Evolutionary conservation across 352 stramenopile genomes (phyloP), one percentile per base, ranked within the genome.

Genomic region (Thraustochytrium sp.): DNA sequence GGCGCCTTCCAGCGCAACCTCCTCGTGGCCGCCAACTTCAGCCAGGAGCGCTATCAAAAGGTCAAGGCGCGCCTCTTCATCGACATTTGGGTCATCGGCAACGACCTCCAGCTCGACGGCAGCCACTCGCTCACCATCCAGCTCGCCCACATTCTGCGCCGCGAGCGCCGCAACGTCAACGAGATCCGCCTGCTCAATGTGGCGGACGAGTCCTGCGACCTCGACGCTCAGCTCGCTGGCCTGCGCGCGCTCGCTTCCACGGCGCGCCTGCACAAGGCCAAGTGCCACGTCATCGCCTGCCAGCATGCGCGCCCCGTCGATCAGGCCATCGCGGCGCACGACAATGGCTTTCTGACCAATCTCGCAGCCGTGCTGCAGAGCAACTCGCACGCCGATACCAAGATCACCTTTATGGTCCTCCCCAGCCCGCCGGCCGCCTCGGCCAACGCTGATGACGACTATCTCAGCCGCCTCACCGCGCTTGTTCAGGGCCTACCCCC

Each of bases 81-180:
- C 18, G 75, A 84, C 13, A 34, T 84, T n/a, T 80, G 55, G 61
- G 40, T 84, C 31, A 34, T 84, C 5, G 72, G 72, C 49, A 38
- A 61, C n/a, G 36, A 82, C 0, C 26, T 82, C 13, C 16, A 16
- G 0, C 72, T 82, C 42, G 72, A 82, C 31, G 72, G 48, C 0
- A 49, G 23, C 0, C 55, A 78, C 16, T 82, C 72, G 9, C 36
- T 82, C 0, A 13, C n/a, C 5, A 40, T 82, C 13, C 72, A 82
- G 55, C 72, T 82, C 9, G 72, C 72, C 13, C 72, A 82, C 42
- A 65, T 82, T 51, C 37, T 82, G 26, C 26, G 36, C 49, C 26
- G 36, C 61, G 61, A 73, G 40, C 61, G 61, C 1, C 13, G 18
- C 29, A 26, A 31, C 29, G 51, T 59, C 16, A 21, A 26, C 55